Conservation (phyloP, 73 alveolate genomes). For the Stentor coeruleus region DNA sequence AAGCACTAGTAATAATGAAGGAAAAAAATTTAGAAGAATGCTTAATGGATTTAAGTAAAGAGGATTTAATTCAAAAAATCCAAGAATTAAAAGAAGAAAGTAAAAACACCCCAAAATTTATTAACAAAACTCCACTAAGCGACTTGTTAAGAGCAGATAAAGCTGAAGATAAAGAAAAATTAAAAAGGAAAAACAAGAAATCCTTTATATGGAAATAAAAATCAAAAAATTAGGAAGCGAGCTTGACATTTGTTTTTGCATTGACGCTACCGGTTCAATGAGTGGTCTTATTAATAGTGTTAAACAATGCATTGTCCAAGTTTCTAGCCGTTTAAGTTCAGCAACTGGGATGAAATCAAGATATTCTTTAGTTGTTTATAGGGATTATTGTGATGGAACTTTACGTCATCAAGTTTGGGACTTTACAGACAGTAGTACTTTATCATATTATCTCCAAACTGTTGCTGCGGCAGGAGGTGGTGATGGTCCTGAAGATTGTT, state of each 20-base stretch:
- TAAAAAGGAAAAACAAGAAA: no score
- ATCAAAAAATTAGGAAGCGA: background rate
- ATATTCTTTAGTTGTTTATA: constrained; percentile 5
- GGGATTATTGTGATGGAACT: constrained; percentile 27
- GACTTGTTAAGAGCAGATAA: no score
- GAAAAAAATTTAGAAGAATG: no score
- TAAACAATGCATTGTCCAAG: background rate
- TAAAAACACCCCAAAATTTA: no score
- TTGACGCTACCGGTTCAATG: constrained; percentile 34
- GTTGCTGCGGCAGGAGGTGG: constrained; percentile 26
- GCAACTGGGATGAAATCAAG: constrained; percentile 10
- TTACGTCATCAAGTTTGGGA: constrained; percentile 2
- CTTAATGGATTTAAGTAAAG: no score
- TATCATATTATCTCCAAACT: background rate
- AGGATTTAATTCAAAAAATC: no score
- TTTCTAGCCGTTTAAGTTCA: background rate
- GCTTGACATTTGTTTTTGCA: constrained; percentile 15
- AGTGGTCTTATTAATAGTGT: constrained; percentile 26
- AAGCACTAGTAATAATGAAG: no score
- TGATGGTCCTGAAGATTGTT: constrained; percentile 29
- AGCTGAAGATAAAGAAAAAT: no score
- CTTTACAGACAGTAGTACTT: background rate
- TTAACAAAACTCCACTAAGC: no score
- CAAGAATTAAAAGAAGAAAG: no score
- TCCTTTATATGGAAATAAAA: background rate